Evolutionary conservation across 192 early-diverging fungal species (phyloP).

Genomic region (Dispira parvispora): DNA sequence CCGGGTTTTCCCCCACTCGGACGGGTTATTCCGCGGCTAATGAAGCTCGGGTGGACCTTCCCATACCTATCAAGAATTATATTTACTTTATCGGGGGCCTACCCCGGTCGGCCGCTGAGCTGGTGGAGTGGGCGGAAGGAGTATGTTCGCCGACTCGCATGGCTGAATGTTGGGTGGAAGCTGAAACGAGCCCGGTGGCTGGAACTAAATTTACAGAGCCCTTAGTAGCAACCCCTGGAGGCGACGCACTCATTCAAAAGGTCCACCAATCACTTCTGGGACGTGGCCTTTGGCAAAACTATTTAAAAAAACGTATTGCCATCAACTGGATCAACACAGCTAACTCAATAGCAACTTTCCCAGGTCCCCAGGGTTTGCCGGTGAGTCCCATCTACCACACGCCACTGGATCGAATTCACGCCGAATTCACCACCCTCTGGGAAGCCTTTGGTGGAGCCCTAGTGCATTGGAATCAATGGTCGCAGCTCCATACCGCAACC

Average conservation of each 20-base stretch:
- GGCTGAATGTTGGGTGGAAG: not conserved
- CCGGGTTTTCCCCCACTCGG: not conserved
- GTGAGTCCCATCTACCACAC: too few species aligned
- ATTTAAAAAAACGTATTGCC: slow-evolving; percentile 1
- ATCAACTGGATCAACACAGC: not conserved
- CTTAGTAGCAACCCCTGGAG: too few species aligned
- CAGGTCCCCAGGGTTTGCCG: too few species aligned
- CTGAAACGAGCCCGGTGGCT: not conserved
- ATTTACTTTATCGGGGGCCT: not conserved
- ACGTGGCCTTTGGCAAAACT: not conserved
- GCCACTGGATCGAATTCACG: too few species aligned
- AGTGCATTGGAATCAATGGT: too few species aligned
- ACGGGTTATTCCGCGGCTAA: not conserved
- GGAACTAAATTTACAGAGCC: not conserved
- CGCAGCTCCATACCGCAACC: too few species aligned
- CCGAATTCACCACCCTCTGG: too few species aligned
- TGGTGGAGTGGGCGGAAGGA: not conserved
- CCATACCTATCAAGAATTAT: not conserved
- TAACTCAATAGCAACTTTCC: too few species aligned
- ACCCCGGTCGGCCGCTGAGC: not conserved
- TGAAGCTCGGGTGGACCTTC: not conserved
- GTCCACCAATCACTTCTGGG: not conserved
- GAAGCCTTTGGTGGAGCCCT: too few species aligned
- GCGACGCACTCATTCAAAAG: too few species aligned
- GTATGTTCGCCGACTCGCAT: not conserved